Conservation (phyloP, 1,284 basidiomycete genomes). For the Rhodotorula sp. region DNA sequence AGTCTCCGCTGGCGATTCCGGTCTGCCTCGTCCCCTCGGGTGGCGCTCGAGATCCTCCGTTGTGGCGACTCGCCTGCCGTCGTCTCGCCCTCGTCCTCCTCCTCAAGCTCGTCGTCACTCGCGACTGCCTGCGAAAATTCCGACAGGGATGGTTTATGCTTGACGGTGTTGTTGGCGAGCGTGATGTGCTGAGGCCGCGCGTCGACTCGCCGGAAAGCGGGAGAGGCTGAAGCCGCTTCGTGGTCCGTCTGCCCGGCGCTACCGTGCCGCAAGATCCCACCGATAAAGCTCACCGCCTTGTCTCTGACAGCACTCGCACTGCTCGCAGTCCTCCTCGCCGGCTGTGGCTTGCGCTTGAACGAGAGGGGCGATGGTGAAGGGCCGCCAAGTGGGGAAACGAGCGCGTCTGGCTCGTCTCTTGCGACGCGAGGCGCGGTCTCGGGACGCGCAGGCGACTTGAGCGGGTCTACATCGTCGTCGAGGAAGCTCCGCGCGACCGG, state of each 20-base stretch:
- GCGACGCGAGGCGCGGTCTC: neutral
- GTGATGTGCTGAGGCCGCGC: conserved; percentile 4
- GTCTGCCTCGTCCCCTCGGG: neutral
- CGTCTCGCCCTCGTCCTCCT: neutral
- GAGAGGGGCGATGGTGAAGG: conserved; percentile 20
- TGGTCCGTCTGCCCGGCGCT: conserved; percentile 3
- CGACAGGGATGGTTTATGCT: neutral
- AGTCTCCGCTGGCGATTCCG: neutral
- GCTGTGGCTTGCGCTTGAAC: conserved; percentile 26
- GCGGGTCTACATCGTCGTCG: conserved; percentile 8
- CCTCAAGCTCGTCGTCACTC: conserved; percentile 17
- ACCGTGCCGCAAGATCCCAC: conserved; percentile 11
- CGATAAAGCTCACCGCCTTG: conserved; percentile 16
- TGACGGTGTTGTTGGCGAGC: neutral
- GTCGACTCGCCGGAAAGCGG: conserved; percentile 1
- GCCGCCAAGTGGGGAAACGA: neutral
- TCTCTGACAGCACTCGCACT: neutral
- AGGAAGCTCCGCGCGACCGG: conserved; percentile 7
- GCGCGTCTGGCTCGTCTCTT: neutral
- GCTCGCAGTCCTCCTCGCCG: conserved; percentile 8
- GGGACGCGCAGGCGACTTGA: neutral
- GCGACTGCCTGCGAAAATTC: conserved; percentile 20
- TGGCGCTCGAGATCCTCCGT: neutral
- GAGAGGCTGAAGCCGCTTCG: neutral
- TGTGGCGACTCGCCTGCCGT: neutral